phyloP scores from a whole-genome alignment of 805 yeast species.

The Spathaspora arborariae region DNA sequence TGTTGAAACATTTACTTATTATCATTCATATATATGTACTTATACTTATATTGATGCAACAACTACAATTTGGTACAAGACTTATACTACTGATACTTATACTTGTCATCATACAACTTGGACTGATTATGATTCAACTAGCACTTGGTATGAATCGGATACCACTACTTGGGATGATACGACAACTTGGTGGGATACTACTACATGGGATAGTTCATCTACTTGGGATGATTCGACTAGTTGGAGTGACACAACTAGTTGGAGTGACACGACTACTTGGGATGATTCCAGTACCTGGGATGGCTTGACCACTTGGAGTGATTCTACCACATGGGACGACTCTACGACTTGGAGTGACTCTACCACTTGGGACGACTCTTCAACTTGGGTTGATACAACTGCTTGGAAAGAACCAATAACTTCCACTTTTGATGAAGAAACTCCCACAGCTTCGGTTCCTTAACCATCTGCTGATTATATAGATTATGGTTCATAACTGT shows the following conservation, averaged over 20 bases:
- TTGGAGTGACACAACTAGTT: background rate
- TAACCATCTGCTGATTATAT: too few species aligned
- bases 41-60: background rate
- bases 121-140: background rate
- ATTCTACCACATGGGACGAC: background rate
- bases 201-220: background rate
- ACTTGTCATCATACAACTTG: background rate
- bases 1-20: background rate
- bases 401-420: background rate
- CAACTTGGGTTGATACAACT: background rate
- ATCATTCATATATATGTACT: background rate
- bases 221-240: background rate
- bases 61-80: background rate
- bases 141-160: background rate
- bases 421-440: background rate
- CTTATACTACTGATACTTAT: background rate
- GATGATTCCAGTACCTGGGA: background rate
- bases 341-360: background rate
- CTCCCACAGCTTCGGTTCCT: background rate
- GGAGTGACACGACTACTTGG: background rate
- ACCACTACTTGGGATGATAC: background rate
- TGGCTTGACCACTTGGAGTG: background rate
- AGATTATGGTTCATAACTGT: too few species aligned
- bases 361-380: background rate
- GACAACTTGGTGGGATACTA: background rate